Conservation (phyloP, 768 basidiomycete species). For the Hygrocybe punicea region DNA sequence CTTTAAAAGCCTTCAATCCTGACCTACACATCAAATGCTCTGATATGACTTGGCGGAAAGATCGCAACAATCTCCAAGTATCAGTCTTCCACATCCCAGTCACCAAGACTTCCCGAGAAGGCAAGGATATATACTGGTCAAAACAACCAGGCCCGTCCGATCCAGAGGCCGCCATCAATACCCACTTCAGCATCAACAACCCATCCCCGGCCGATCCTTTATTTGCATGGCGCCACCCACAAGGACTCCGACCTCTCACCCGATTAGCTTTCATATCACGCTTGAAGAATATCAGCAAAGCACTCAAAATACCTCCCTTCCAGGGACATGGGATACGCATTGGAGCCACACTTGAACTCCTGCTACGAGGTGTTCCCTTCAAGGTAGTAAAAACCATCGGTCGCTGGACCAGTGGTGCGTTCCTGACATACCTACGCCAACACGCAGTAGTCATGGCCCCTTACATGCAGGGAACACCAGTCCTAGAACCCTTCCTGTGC, state of each 20-base stretch:
- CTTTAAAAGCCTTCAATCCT: slow-evolving; percentile 28
- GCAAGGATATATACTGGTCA: slow-evolving; percentile 35
- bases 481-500: slow-evolving; percentile 4
- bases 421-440: slow-evolving; percentile 24
- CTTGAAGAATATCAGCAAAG: slow-evolving; percentile 10
- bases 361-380: slow-evolving; percentile 35
- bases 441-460: slow-evolving; percentile 28
- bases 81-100: slow-evolving; percentile 22
- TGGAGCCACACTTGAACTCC: slow-evolving; percentile 35
- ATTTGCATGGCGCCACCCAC: slow-evolving; percentile 25
- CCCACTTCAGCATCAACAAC: slow-evolving; percentile 32
- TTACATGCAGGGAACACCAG: slow-evolving; percentile 24
- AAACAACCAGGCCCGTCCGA: slow-evolving; percentile 25
- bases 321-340: slow-evolving; percentile 31
- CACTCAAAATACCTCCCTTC: slow-evolving; percentile 11
- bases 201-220: slow-evolving; percentile 23
- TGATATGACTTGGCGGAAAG: slow-evolving; percentile 15
- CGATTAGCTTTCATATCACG: slow-evolving; percentile 19
- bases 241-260: slow-evolving; percentile 22
- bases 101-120: slow-evolving; percentile 20
- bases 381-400: slow-evolving; percentile 37
- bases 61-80: slow-evolving; percentile 20
- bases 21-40: slow-evolving; percentile 26
- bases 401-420: slow-evolving; percentile 36
- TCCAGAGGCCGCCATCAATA: slow-evolving; percentile 19